Conservation (phyloP, 2,329 filamentous ascomycete genomes). For the Alternaria rosae region DNA sequence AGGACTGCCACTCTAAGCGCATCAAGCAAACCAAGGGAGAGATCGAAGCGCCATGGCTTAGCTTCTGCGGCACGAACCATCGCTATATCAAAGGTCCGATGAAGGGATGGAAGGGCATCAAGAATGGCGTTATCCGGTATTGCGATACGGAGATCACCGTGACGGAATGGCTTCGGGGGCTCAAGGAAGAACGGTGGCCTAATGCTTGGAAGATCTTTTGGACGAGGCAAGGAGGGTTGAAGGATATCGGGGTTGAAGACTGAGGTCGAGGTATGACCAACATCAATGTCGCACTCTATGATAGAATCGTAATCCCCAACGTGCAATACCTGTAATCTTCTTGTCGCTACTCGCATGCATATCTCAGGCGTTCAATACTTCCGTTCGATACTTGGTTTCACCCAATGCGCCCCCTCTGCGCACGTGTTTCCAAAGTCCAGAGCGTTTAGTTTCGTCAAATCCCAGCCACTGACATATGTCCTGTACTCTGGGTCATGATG, state of each 20-base stretch:
- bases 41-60: background rate
- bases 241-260: slow-evolving; percentile 10
- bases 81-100: background rate
- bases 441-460: background rate
- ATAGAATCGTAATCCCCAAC: background rate
- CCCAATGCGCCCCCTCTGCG: background rate
- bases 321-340: background rate
- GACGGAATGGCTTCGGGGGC: slow-evolving; percentile 20
- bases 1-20: background rate
- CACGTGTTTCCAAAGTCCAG: background rate
- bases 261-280: background rate
- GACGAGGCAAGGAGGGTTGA: slow-evolving; percentile 19
- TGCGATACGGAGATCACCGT: slow-evolving; percentile 15
- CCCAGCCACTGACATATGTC: background rate
- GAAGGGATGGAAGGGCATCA: background rate
- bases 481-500: background rate
- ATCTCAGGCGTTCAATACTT: background rate
- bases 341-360: background rate
- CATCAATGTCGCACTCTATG: background rate
- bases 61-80: background rate
- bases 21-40: background rate
- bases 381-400: background rate
- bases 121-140: background rate
- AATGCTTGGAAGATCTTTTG: slow-evolving; percentile 30
- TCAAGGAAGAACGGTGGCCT: slow-evolving; percentile 28